A percentile compares a stretch with the other conserved stretches of the same genome.
These are phyloP conservation scores for Pythium chondricola DNA, from an alignment of 352 stramenopile genomes.

Conservation along the genomic window DNA sequence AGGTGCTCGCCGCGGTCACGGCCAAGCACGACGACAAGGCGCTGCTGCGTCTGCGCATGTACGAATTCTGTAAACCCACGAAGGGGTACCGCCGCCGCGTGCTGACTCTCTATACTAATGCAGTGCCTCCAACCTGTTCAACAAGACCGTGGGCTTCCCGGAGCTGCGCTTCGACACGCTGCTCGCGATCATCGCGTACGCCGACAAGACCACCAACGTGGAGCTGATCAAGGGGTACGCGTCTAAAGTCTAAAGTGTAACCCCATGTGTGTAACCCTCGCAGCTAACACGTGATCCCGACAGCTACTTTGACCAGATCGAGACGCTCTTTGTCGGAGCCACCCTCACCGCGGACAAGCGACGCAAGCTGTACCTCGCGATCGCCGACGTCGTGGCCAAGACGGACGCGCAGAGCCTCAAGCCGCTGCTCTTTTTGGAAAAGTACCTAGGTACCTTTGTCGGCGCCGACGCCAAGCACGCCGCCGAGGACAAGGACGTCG, in stretches of 20 bases:
- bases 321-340: slow-evolving; percentile 41
- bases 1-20: slow-evolving; percentile 45
- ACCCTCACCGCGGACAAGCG: slow-evolving; percentile 42
- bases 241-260: too few species aligned
- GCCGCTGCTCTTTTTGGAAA: slow-evolving; percentile 64
- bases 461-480: slow-evolving; percentile 47
- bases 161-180: slow-evolving; percentile 68
- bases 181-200: slow-evolving; percentile 50
- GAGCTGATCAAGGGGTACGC: slow-evolving; percentile 38
- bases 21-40: slow-evolving; percentile 44
- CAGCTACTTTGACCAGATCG: slow-evolving; percentile 66
- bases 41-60: slow-evolving; percentile 68
- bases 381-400: slow-evolving; percentile 63
- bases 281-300: not conserved
- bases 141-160: slow-evolving; percentile 52
- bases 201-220: slow-evolving; percentile 46
- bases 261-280: too few species aligned
- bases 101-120: not conserved
- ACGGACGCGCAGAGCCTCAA: slow-evolving; percentile 37
- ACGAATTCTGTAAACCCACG: slow-evolving; percentile 8
- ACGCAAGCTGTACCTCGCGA: slow-evolving; percentile 55
- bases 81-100: not conserved
- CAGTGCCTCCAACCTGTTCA: slow-evolving; percentile 66
- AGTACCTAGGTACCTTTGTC: slow-evolving; percentile 60
- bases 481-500: slow-evolving; percentile 59